A percentile compares a stretch with the other conserved stretches of the same genome.
These are phyloP conservation scores for Trifolium subterraneum DNA, from an alignment of 306 rosid genomes.

Conservation along the genomic window DNA sequence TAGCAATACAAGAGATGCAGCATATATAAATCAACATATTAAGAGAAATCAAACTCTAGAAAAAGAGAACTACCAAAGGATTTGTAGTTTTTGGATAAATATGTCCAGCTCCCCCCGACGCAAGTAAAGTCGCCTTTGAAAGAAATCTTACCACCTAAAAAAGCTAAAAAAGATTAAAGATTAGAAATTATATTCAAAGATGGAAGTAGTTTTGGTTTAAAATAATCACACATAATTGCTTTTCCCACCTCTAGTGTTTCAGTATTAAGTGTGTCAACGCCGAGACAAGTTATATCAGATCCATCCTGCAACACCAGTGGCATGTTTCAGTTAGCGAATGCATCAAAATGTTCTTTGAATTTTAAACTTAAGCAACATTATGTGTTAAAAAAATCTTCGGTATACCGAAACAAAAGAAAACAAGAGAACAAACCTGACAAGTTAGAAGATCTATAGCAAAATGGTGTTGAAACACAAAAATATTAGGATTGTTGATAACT, in stretches of 20 bases:
- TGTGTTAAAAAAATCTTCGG: too few relatives aligned
- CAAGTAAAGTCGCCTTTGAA: slow-evolving; percentile 93
- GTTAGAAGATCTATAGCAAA: slow-evolving; percentile 94
- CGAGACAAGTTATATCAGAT: slow-evolving; percentile 73
- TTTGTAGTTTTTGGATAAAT: slow-evolving; percentile 93
- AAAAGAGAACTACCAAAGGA: slow-evolving; percentile 69
- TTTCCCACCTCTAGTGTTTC: slow-evolving; percentile 76
- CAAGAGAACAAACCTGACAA: slow-evolving; percentile 61
- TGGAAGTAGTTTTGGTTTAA: slow-evolving; percentile 22
- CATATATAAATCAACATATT: too few relatives aligned
- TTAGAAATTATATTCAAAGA: slow-evolving; percentile 29
- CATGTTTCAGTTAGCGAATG: slow-evolving; percentile 46
- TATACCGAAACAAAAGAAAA: too few relatives aligned
- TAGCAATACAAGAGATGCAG: too few relatives aligned
- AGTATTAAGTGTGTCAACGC: slow-evolving; percentile 84
- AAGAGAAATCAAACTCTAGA: slow-evolving; percentile 8
- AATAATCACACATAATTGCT: slow-evolving; percentile 22
- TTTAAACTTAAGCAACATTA: background rate
- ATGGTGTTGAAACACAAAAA: slow-evolving; percentile 84
- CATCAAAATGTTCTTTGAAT: background rate
- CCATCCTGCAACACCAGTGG: slow-evolving; percentile 63
- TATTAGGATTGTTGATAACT: slow-evolving; percentile 73
- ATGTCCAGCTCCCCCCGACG: slow-evolving; percentile 98
- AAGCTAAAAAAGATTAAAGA: slow-evolving; percentile 43
- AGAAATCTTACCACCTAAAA: slow-evolving; percentile 87